Conservation (phyloP, 345 rosid genomes). For the Moricandia moricandioides region DNA sequence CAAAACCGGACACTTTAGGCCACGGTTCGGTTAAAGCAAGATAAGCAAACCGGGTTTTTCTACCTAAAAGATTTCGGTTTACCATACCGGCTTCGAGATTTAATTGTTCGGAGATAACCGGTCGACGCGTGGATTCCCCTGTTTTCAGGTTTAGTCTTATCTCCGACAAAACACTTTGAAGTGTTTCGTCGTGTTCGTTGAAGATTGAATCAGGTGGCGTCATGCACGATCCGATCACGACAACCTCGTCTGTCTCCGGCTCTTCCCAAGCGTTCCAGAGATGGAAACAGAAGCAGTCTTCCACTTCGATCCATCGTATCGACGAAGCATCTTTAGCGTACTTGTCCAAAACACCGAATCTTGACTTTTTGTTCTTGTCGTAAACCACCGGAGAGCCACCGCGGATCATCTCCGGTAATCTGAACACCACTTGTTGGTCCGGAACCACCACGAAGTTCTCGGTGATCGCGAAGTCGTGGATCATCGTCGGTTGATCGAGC, state of each 20-base stretch:
- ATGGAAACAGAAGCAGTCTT: slow-evolving; percentile 84
- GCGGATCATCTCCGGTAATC: slow-evolving; percentile 60
- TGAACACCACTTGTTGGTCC: slow-evolving; percentile 82
- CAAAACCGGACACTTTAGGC: slow-evolving; percentile 89
- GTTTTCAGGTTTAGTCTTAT: slow-evolving; percentile 65
- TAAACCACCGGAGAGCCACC: slow-evolving; percentile 88
- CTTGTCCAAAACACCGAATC: slow-evolving; percentile 70
- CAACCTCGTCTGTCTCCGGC: slow-evolving; percentile 67
- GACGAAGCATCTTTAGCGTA: slow-evolving; percentile 41
- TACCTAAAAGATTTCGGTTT: slow-evolving; percentile 65
- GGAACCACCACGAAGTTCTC: slow-evolving; percentile 71
- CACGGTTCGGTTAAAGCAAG: slow-evolving; percentile 80
- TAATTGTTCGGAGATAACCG: slow-evolving; percentile 53
- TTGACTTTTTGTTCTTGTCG: slow-evolving; percentile 61
- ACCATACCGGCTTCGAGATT: slow-evolving; percentile 92
- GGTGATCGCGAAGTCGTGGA: slow-evolving; percentile 80
- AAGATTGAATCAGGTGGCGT: slow-evolving; percentile 84
- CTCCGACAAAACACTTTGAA: slow-evolving; percentile 69
- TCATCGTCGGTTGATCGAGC: slow-evolving; percentile 71
- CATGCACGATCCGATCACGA: slow-evolving; percentile 85
- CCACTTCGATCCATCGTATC: slow-evolving; percentile 61
- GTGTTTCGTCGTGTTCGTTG: slow-evolving; percentile 70
- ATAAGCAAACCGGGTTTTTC: slow-evolving; percentile 61
- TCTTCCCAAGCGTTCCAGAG: slow-evolving; percentile 97
- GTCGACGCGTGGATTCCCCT: slow-evolving; percentile 62